Conservation (phyloP, 257 asterid genomes). For the Gynochthodes officinalis region DNA sequence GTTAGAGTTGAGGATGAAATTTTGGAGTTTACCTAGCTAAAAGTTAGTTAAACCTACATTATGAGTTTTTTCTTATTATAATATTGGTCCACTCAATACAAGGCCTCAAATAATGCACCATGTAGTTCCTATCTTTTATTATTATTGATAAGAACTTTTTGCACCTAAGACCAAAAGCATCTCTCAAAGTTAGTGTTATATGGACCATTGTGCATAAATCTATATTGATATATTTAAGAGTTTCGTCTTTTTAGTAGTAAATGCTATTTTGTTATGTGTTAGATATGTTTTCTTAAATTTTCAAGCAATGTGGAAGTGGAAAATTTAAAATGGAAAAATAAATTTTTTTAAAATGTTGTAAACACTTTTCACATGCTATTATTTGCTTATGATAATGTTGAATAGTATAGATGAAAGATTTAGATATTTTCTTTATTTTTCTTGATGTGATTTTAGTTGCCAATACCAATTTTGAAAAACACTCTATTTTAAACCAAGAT, state of each 20-base stretch:
- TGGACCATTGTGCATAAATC: background rate
- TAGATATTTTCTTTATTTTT: background rate
- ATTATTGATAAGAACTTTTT: background rate
- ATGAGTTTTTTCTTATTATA: background rate
- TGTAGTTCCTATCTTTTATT: background rate
- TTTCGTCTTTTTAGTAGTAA: background rate
- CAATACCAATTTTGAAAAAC: slow-evolving; percentile 56
- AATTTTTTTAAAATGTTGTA: background rate
- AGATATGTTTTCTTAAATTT: background rate
- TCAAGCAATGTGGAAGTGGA: background rate
- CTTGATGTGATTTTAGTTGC: slow-evolving; percentile 23
- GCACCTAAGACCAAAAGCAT: background rate
- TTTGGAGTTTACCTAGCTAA: background rate
- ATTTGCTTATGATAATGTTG: background rate
- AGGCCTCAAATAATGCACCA: background rate
- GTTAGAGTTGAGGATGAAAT: background rate
- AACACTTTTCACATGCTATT: background rate
- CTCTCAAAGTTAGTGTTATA: background rate
- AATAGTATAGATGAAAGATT: background rate
- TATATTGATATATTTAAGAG: background rate
- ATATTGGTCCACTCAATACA: background rate
- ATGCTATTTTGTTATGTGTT: background rate
- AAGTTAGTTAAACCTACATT: background rate
- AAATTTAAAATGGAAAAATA: background rate
- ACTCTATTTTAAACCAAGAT: slow-evolving; percentile 37